These are phyloP conservation scores for Skeletonema costatum DNA, from an alignment of 108 stramenopile genomes.

Conservation along the genomic window DNA sequence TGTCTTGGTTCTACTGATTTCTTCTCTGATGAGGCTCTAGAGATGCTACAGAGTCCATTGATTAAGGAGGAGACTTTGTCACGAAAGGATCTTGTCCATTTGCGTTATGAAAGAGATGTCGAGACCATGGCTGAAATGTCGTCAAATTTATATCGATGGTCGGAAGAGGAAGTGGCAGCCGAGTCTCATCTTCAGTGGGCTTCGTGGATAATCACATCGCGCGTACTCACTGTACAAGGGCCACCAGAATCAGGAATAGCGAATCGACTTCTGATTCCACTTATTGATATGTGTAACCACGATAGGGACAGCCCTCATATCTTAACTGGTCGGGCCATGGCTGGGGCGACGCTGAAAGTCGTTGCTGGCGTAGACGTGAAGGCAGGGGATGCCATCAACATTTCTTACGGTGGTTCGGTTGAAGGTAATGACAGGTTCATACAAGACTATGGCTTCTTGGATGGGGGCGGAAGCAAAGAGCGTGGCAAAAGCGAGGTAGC, in stretches of 20 bases:
- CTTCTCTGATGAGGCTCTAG: slow-evolving; percentile 62
- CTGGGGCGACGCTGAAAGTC: slow-evolving; percentile 71
- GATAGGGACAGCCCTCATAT: slow-evolving; percentile 70
- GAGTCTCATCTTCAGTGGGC: slow-evolving; percentile 67
- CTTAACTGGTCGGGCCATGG: slow-evolving; percentile 67
- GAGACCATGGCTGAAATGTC: slow-evolving; percentile 45
- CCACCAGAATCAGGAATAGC: slow-evolving; percentile 46
- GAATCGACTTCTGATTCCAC: slow-evolving; percentile 71
- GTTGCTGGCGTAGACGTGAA: slow-evolving; percentile 72
- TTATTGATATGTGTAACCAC: slow-evolving; percentile 88
- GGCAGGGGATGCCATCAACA: slow-evolving; percentile 72
- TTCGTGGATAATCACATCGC: slow-evolving; percentile 70
- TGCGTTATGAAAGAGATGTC: slow-evolving; percentile 63
- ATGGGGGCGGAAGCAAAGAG: slow-evolving; percentile 39
- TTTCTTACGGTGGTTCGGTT: slow-evolving; percentile 72
- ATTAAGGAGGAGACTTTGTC: slow-evolving; percentile 64
- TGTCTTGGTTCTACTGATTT: slow-evolving; percentile 75
- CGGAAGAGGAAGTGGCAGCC: slow-evolving; percentile 33
- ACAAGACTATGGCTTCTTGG: slow-evolving; percentile 73
- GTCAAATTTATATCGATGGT: slow-evolving; percentile 62
- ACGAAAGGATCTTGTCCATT: slow-evolving; percentile 37
- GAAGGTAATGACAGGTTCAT: slow-evolving; percentile 80
- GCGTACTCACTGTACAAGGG: slow-evolving; percentile 78
- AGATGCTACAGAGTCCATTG: slow-evolving; percentile 64
- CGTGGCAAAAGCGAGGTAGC: slow-evolving; percentile 19